Conservation (phyloP, 148 eudicot genomes). For the Amaranthus cruentus region DNA sequence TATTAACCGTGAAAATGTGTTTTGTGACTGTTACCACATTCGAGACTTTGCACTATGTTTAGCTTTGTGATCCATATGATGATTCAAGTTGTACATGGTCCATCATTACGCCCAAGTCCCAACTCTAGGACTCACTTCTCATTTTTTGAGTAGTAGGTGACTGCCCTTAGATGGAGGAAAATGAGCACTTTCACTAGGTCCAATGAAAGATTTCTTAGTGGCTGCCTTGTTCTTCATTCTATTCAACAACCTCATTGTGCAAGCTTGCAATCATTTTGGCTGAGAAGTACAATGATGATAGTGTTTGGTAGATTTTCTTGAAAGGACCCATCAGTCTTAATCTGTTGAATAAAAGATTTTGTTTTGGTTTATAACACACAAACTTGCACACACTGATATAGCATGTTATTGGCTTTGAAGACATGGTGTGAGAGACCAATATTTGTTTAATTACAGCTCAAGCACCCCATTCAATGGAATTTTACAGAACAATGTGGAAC, state of each 20-base stretch:
- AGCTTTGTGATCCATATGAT: background rate
- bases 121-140: background rate
- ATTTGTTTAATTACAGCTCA: constrained; percentile 54
- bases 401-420: constrained; percentile 11
- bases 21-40: too few species aligned
- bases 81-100: too few species aligned
- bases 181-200: background rate
- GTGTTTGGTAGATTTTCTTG: background rate
- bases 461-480: constrained; percentile 38
- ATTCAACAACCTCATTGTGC: background rate
- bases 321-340: background rate
- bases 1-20: too few species aligned
- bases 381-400: background rate
- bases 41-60: background rate
- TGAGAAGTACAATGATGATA: background rate
- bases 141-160: background rate
- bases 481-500: constrained; percentile 39
- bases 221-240: background rate
- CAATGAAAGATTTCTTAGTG: background rate
- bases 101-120: too few species aligned
- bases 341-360: background rate
- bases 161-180: background rate
- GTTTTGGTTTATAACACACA: background rate
- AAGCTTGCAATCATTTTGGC: background rate
- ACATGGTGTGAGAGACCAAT: constrained; percentile 16